phyloP scores from a whole-genome alignment of 2,329 filamentous ascomycete species.

The Cytospora schulzeri region DNA sequence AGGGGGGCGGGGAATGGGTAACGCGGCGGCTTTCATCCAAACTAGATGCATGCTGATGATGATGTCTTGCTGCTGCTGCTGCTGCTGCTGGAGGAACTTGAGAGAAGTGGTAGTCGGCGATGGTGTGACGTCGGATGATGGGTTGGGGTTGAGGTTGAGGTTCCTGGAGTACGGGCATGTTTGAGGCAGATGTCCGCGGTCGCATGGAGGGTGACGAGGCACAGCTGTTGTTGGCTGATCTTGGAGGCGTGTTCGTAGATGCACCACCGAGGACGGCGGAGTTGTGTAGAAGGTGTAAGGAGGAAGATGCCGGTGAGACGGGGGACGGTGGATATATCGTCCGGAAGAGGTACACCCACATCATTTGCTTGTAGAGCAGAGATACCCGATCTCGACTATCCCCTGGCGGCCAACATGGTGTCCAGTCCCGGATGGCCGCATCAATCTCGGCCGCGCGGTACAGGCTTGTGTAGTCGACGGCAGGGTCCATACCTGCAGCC shows the following conservation, averaged over 20 bases:
- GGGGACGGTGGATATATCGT: slow-evolving; percentile 59
- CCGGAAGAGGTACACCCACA: slow-evolving; percentile 65
- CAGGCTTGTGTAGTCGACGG: slow-evolving; percentile 72
- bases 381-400: slow-evolving; percentile 60
- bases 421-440: slow-evolving; percentile 72
- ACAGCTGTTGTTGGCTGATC: slow-evolving; percentile 37
- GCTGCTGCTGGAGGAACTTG: slow-evolving; percentile 27
- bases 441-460: slow-evolving; percentile 77
- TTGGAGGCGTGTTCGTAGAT: slow-evolving; percentile 34
- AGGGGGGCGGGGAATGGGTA: slow-evolving; percentile 49
- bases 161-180: slow-evolving; percentile 12
- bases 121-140: slow-evolving; percentile 30
- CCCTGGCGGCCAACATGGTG: slow-evolving; percentile 60
- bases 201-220: slow-evolving; percentile 39
- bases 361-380: slow-evolving; percentile 65
- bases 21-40: slow-evolving; percentile 28
- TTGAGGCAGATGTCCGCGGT: slow-evolving; percentile 28
- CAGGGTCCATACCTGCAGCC: slow-evolving; percentile 61
- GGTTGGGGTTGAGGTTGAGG: slow-evolving; percentile 17
- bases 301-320: slow-evolving; percentile 27
- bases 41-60: slow-evolving; percentile 28
- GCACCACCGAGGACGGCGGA: slow-evolving; percentile 28
- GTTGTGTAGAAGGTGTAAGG: slow-evolving; percentile 28
- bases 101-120: slow-evolving; percentile 32
- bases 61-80: too few species aligned